Evolutionary conservation across 1,139 yeast genomes (phyloP), one percentile per base, ranked within the genome.

Genomic region (Yamadazyma epiphylla): DNA sequence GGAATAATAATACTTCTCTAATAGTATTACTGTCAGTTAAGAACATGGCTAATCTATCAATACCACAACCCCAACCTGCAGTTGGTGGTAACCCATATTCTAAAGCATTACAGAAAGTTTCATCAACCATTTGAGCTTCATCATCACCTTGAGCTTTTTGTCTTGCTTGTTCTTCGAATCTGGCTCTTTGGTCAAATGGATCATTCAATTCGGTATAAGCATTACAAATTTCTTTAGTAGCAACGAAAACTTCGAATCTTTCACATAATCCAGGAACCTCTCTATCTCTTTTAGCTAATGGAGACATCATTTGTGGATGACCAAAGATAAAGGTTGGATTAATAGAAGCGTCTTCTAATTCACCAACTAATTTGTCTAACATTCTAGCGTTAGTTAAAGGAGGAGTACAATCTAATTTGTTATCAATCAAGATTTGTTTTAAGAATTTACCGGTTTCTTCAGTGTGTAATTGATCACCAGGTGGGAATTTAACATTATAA

Each of bases 31-130:
- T 86, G 65, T 91, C 80, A 43, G 97, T 91, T 70, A 91, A 77
- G 73, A 91, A 89, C 98, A 91, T 91, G 57, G 96, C 91, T 54
- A 91, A 62, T 74, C 98, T 86, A 67, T 91, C 98, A 50, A 91
- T 88, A 77, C 98, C 98, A 70, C 95, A 84, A 53, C 98, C 98
- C 97, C 97, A 91, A 50, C 98, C 98, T 60, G 94, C 98, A 51
- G 98, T 91, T 53, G 98, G 98, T 40, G 98, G 98, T 54, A 91
- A 76, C 63, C 98, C 98, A 64, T 87, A 91, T 70, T 91, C 98
- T 56, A 91, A 77, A 43, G 98, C 96, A 53, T 89, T 86, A 71
- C 95, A 84, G 88, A 91, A 91, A 41, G 87, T 82, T 68, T 91
- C 98, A 60, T 91, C 98, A 44, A 91, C 75, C 64, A 88, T 60